These are phyloP conservation scores for Saitoella complicata DNA, from an alignment of 805 yeast genomes.

Conservation along the genomic window DNA sequence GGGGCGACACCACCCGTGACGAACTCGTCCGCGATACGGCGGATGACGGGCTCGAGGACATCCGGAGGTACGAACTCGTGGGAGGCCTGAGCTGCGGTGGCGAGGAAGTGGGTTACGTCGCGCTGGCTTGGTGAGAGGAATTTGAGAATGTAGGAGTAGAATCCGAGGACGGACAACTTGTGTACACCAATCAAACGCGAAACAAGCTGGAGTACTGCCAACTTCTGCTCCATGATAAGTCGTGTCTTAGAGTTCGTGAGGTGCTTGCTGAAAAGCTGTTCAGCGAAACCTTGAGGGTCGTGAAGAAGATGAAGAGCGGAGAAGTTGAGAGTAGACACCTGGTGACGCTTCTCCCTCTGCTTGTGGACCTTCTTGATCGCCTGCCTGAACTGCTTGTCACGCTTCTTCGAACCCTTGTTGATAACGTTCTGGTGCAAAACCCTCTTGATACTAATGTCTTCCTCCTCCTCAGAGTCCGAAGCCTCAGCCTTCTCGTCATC, in stretches of 20 bases:
- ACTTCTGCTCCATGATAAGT: slow-evolving; percentile 75
- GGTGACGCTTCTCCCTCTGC: slow-evolving; percentile 29
- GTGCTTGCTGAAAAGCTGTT: slow-evolving; percentile 55
- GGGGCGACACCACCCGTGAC: slow-evolving; percentile 97
- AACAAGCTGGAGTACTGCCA: slow-evolving; percentile 69
- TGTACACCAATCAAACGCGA: slow-evolving; percentile 89
- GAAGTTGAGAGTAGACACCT: slow-evolving; percentile 59
- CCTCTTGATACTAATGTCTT: slow-evolving; percentile 1
- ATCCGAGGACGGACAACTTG: slow-evolving; percentile 74
- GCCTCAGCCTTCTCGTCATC: slow-evolving; percentile 85
- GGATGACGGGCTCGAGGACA: slow-evolving; percentile 55
- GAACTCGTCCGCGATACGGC: slow-evolving; percentile 92
- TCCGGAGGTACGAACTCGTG: slow-evolving; percentile 98
- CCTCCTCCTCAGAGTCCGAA: slow-evolving; percentile 30
- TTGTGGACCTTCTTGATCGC: slow-evolving; percentile 58
- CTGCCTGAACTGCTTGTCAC: slow-evolving; percentile 61
- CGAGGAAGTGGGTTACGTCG: slow-evolving; percentile 90
- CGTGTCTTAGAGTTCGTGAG: slow-evolving; percentile 49
- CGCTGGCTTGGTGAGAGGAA: slow-evolving; percentile 87
- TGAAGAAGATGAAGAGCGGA: slow-evolving; percentile 86
- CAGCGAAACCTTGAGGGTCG: slow-evolving; percentile 98
- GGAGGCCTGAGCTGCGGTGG: slow-evolving; percentile 90
- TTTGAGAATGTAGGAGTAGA: slow-evolving; percentile 76
- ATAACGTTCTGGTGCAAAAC: slow-evolving; percentile 68
- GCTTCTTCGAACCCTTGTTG: slow-evolving; percentile 66